Evolutionary conservation across 2,329 filamentous ascomycete species (phyloP), one percentile per base, ranked within the genome.

Genomic region (Cladosporium cucumerinum): DNA sequence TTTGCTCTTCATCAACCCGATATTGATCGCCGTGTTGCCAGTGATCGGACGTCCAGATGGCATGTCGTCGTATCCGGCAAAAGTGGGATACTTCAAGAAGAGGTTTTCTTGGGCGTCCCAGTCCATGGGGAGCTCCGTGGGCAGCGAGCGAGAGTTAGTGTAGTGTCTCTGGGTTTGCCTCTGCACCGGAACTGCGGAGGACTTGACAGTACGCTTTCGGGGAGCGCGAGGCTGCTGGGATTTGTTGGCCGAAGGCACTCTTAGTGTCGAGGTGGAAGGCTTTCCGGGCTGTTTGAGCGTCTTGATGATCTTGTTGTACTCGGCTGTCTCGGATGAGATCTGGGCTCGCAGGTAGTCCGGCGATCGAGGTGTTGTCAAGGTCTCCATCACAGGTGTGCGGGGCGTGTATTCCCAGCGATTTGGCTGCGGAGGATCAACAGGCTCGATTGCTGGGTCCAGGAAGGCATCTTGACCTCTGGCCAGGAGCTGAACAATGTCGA

Each of bases 401-500:
- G 88, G 86, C 0, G 77, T 86, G 76, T 97, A 98, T 0, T 74
- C 58, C 68, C 92, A 90, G 23, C 78, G 74, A 5, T 91, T 82
- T 0, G 89, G 81, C 0, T 82, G 76, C 0, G 91, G 90, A 7
- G 86, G 75, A 16, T 85, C 80, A 0, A 59, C 71, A 0, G 92
- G 87, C 1, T 83, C 75, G 59, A 89, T 85, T 1, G 76, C 74
- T 0, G 87, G 85, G 70, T 97, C 90, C 0, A 98, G 84, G 34
- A 77, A 82, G 0, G 94, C 92, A 23, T 82, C 75, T 0, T 84
- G 70, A 5, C 91, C 90, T 75, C 91, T 95, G 0, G 84, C 84
- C 2, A 99, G 85, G 0, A 99, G 84, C n/a, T 88, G 78, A 2
- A 78, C 75, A 63, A 99, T 97, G 74, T 97, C 93, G 10, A 99